A percentile compares a stretch with the other conserved stretches of the same genome.
Evolutionary conservation across 331 rosid genomes (phyloP).

Genomic region (Pyracantha coccinea): DNA sequence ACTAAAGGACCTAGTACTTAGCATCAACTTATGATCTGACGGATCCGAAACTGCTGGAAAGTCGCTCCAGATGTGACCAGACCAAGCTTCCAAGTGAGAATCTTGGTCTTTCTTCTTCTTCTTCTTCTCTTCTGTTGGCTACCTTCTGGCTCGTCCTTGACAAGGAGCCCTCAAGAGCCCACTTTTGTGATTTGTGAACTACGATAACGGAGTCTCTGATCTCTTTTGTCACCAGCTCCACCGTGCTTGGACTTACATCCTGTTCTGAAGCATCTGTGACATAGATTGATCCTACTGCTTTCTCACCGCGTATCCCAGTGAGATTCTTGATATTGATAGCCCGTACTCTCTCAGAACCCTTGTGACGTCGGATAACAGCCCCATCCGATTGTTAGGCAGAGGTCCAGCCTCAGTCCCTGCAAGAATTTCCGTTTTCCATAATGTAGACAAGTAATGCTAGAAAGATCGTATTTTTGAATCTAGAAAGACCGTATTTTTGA

Average conservation of each 20-base stretch:
- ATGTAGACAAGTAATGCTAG: background rate
- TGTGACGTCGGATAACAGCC: conserved; percentile 56
- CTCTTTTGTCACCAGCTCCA: conserved; percentile 45
- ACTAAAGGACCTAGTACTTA: no score
- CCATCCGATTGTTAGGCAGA: conserved; percentile 49
- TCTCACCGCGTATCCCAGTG: conserved; percentile 37
- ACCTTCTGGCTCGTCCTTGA: conserved; percentile 6
- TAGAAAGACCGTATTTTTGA: background rate
- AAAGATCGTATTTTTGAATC: background rate
- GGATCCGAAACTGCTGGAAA: conserved; percentile 46
- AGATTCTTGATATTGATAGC: conserved; percentile 49
- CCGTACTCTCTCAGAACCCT: conserved; percentile 69
- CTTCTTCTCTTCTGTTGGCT: background rate
- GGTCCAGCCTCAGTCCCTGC: conserved; percentile 66
- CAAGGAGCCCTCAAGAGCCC: conserved; percentile 24
- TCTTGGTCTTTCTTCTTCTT: conserved; percentile 20
- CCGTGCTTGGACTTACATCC: conserved; percentile 36
- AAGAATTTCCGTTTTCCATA: background rate
- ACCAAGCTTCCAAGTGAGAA: conserved; percentile 60
- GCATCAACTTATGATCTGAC: conserved; percentile 19
- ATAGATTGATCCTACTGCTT: conserved; percentile 62
- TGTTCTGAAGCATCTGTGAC: conserved; percentile 28
- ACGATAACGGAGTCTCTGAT: conserved; percentile 47
- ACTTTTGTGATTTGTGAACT: conserved; percentile 32
- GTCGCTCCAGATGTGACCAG: conserved; percentile 70